Evolutionary conservation across 176 grass and related monocot species (phyloP), one percentile per base, ranked within the genome.

Genomic region (Zoysia pacifica): DNA sequence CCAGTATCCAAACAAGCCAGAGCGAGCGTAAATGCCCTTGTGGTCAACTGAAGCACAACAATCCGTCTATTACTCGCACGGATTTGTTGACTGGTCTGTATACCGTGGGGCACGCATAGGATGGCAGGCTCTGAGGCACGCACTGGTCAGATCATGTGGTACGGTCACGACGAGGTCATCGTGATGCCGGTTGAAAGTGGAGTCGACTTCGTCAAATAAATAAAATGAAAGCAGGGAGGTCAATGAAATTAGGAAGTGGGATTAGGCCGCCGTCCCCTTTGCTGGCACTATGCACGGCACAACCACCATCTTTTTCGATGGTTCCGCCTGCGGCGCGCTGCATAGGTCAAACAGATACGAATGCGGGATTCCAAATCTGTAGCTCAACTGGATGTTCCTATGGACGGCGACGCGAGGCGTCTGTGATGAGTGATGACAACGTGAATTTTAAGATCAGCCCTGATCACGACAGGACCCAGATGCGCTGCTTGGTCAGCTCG

Each of bases 401-500:
- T 28, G 28, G 28, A 28, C 28, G 28, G 28, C 28, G 28, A 28
- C 28, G 28, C 28, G 28, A 28, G 28, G 28, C 28, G 28, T 28
- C 28, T 28, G 28, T 28, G 28, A 28, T 28, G 28, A 28, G 28
- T 28, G 28, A 28, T 28, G 28, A 28, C 28, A 28, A 28, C 0
- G 28, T 28, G 28, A 28, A 28, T 28, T 28, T 28, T 28, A 28
- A 28, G 28, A 28, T 28, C 28, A 59, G 51, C 37, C 54, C 28
- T 28, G 58, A 50, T 46, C 11, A 71, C 9, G 67, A 69, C 44
- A 62, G 19, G 65, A 51, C 73, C 53, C 5, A 4, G 28, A 20
- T 50, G 56, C 54, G 71, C 40, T 37, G 85, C 72, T 7, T 5
- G 65, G 48, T 82, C 85, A 66, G 58, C 66, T 56, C 75, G 46